Evolutionary conservation across 345 rosid genomes (phyloP).

Genomic region (Eucalyptus pauciflora): DNA sequence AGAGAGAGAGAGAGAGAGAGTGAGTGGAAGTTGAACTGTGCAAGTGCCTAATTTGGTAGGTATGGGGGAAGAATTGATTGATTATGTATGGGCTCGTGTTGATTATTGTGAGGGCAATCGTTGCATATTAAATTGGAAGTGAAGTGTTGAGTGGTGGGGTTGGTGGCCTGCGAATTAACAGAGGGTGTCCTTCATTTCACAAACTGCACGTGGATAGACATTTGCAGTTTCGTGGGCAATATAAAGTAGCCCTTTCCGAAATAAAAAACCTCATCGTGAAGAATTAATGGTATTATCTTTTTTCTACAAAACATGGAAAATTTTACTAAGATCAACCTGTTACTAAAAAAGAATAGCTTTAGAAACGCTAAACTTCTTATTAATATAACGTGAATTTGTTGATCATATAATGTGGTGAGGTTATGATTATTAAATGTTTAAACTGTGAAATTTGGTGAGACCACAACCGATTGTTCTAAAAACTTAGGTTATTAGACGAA

Average conservation of each 20-base stretch:
- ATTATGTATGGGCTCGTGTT: background rate
- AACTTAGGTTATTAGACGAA: too few relatives aligned
- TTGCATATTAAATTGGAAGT: background rate
- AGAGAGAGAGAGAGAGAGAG: background rate
- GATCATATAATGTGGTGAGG: background rate
- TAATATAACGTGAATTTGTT: background rate
- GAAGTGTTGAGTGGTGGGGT: background rate
- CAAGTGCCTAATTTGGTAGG: background rate
- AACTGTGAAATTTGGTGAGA: background rate
- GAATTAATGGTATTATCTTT: background rate
- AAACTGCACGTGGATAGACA: background rate
- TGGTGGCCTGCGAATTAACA: background rate
- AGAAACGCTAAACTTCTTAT: background rate
- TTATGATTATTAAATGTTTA: background rate
- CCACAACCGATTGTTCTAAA: accelerated
- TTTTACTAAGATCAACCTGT: background rate
- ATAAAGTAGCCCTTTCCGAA: background rate
- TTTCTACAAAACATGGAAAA: background rate
- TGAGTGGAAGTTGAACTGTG: background rate
- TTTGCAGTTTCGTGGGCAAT: background rate
- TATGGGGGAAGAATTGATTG: background rate
- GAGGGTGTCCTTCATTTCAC: background rate
- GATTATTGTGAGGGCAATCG: background rate
- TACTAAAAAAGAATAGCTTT: background rate
- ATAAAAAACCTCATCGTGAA: background rate